phyloP scores from a whole-genome alignment of 2,329 filamentous ascomycete species.

The Coleophoma eucalyptorum region DNA sequence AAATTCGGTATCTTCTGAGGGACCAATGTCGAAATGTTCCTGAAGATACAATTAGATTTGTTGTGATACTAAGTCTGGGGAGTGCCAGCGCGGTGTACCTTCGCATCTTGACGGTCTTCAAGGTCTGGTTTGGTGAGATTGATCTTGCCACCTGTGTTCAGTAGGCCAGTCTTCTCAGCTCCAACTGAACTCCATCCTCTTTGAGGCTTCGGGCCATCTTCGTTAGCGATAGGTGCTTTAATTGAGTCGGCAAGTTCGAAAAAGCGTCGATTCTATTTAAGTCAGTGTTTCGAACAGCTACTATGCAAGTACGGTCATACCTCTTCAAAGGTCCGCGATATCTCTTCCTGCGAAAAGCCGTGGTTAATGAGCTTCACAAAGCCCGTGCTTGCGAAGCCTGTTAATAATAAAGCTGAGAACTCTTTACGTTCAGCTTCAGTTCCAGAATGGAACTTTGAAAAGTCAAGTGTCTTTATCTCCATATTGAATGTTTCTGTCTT shows the following conservation, averaged over 20 bases:
- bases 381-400: constrained; percentile 1
- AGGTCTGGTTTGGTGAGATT: constrained; percentile 1
- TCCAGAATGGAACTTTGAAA: neutral
- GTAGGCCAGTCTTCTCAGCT: constrained; percentile 1
- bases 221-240: neutral
- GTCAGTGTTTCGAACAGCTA: neutral
- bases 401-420: neutral
- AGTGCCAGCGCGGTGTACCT: neutral
- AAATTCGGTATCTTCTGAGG: constrained; percentile 1
- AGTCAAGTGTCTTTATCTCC: constrained; percentile 1
- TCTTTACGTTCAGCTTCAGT: constrained; percentile 1
- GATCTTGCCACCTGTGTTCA: neutral
- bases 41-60: neutral
- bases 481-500: neutral
- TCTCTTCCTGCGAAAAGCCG: neutral
- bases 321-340: neutral
- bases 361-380: constrained; percentile 1
- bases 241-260: constrained; percentile 1
- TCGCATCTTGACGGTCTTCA: neutral
- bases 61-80: neutral
- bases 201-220: constrained; percentile 1
- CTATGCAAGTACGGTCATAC: neutral
- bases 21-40: constrained; percentile 1
- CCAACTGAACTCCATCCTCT: constrained; percentile 1
- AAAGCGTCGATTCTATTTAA: neutral